A percentile compares a stretch with the other conserved stretches of the same genome.
phyloP scores from a whole-genome alignment of 768 basidiomycete species.

The Russula dissimulans region DNA sequence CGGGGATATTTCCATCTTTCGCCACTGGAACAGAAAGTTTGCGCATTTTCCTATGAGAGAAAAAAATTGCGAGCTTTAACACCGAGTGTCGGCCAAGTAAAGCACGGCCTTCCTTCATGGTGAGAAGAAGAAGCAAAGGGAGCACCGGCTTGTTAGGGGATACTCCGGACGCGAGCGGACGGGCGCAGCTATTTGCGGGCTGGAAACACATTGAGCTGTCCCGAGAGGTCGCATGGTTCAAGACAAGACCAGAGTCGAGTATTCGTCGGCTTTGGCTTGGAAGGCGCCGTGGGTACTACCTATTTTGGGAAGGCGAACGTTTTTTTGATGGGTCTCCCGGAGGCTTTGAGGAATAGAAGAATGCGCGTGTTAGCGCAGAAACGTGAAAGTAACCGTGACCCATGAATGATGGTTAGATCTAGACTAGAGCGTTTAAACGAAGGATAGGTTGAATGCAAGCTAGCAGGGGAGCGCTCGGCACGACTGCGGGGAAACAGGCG shows the following conservation, averaged over 20 bases:
- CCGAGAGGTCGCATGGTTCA: not conserved
- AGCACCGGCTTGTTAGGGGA: not conserved
- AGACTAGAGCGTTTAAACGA: not conserved
- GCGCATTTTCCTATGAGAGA: not conserved
- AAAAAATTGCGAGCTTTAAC: not conserved
- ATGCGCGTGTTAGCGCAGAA: not conserved
- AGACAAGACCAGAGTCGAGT: not conserved
- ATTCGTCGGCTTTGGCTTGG: not conserved
- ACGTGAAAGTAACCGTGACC: not conserved
- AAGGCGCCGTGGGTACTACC: not conserved
- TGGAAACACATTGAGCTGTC: not conserved
- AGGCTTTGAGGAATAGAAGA: not conserved
- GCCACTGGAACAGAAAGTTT: slow-evolving; percentile 1
- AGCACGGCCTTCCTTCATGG: not conserved
- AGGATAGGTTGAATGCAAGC: not conserved
- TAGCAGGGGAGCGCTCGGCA: slow-evolving; percentile 1
- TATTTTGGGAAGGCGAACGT: not conserved
- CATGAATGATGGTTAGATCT: not conserved
- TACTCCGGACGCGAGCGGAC: not conserved
- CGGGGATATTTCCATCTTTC: slow-evolving; percentile 4
- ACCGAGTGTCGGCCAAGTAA: not conserved
- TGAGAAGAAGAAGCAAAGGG: not conserved
- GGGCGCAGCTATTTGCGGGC: not conserved
- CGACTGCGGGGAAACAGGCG: slow-evolving; percentile 17
- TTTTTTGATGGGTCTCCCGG: not conserved